phyloP scores from a whole-genome alignment of 768 basidiomycete genomes.

The Suillus alpinus region DNA sequence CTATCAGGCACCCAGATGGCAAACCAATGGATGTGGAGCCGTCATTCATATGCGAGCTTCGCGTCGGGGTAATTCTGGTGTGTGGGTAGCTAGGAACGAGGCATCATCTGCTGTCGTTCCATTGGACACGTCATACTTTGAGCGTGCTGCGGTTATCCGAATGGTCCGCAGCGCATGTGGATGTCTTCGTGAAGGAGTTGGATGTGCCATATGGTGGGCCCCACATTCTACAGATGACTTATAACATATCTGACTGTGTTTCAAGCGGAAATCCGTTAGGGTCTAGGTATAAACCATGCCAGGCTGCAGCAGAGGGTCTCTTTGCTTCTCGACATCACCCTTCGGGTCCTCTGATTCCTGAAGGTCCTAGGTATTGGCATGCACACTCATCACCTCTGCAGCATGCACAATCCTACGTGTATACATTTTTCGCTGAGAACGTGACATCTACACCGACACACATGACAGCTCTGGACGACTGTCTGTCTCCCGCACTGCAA shows the following conservation, averaged over 20 bases:
- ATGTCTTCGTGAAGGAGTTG: slow-evolving; percentile 65
- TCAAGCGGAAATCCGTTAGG: slow-evolving; percentile 65
- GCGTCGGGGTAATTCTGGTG: slow-evolving; percentile 47
- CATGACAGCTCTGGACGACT: background rate
- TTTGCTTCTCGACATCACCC: slow-evolving; percentile 23
- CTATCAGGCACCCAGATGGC: slow-evolving; percentile 10
- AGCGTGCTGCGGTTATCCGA: slow-evolving; percentile 43
- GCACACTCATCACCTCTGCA: slow-evolving; percentile 13
- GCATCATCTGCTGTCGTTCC: slow-evolving; percentile 53
- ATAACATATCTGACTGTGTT: slow-evolving; percentile 10
- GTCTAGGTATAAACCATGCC: slow-evolving; percentile 59
- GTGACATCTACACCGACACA: slow-evolving; percentile 31
- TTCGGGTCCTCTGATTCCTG: slow-evolving; percentile 31
- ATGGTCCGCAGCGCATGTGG: slow-evolving; percentile 59
- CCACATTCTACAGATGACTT: background rate
- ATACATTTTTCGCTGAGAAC: slow-evolving; percentile 47
- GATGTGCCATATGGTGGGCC: slow-evolving; percentile 57
- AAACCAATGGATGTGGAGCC: slow-evolving; percentile 61
- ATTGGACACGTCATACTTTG: slow-evolving; percentile 60
- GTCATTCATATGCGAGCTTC: slow-evolving; percentile 55
- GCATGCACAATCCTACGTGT: slow-evolving; percentile 27
- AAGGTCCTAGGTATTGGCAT: slow-evolving; percentile 44
- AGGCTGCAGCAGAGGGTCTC: slow-evolving; percentile 49
- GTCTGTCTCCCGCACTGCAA: slow-evolving; percentile 21
- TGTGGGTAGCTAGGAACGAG: slow-evolving; percentile 56